phyloP scores from a whole-genome alignment of 1,284 basidiomycete genomes.

The Tausonia pullulans region DNA sequence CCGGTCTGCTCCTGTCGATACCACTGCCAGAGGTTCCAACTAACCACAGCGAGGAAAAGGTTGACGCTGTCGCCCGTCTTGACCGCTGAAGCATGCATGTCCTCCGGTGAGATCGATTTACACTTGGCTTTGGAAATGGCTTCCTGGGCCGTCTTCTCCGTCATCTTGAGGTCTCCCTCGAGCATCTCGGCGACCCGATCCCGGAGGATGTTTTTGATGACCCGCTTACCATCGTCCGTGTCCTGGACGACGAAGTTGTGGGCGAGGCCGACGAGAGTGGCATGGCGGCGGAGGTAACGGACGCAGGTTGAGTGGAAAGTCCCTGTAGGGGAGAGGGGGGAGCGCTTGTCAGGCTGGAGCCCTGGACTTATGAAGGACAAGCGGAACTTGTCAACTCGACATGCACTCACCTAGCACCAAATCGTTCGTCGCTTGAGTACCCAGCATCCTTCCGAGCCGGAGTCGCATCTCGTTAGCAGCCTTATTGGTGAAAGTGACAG shows the following conservation, averaged over 20 bases:
- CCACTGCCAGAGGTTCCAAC: not conserved
- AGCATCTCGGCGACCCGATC: slow-evolving; percentile 34
- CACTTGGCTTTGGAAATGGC: slow-evolving; percentile 74
- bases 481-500: slow-evolving; percentile 79
- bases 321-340: slow-evolving; percentile 39
- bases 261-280: slow-evolving; percentile 49
- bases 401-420: not conserved
- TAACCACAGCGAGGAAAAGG: not conserved
- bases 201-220: slow-evolving; percentile 51
- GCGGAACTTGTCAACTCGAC: not conserved
- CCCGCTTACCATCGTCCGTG: slow-evolving; percentile 70
- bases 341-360: no score
- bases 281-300: slow-evolving; percentile 52
- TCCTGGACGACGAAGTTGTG: slow-evolving; percentile 76
- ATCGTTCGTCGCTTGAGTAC: not conserved
- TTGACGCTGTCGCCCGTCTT: slow-evolving; percentile 2
- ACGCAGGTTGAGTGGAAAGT: slow-evolving; percentile 79
- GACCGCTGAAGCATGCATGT: slow-evolving; percentile 33
- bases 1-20: not conserved
- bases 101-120: slow-evolving; percentile 49
- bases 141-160: slow-evolving; percentile 55
- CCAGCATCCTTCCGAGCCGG: not conserved
- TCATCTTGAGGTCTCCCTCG: slow-evolving; percentile 32
- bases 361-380: not conserved
- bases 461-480: slow-evolving; percentile 31